Percentiles rank a stretch among this genome's conserved stretches.
phyloP scores from a whole-genome alignment of 225 moss, liverwort and hornwort species.

The Thuidium tamariscinum region DNA sequence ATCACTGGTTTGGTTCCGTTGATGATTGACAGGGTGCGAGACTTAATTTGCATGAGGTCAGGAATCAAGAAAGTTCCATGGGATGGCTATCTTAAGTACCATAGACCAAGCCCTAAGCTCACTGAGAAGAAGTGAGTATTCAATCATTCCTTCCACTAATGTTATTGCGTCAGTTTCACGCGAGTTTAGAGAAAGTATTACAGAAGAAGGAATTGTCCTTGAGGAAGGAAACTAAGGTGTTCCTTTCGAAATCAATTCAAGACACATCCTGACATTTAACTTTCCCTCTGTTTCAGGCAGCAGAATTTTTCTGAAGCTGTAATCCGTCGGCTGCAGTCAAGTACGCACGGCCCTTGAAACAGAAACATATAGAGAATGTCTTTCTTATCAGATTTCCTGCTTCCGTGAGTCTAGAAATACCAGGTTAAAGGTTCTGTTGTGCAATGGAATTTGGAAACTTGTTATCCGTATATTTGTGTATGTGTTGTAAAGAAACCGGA shows the following conservation, averaged over 20 bases:
- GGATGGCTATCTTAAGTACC: constrained; percentile 97
- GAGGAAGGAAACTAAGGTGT: neutral
- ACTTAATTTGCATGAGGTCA: constrained; percentile 62
- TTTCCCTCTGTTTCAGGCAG: constrained; percentile 21
- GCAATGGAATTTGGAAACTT: constrained; percentile 11
- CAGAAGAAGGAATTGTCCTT: neutral
- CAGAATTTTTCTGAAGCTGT: constrained; percentile 53
- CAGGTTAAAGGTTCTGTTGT: neutral
- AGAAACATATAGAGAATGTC: neutral
- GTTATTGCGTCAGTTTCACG: neutral
- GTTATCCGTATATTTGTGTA: neutral
- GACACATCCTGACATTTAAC: neutral
- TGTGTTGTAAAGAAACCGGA: neutral
- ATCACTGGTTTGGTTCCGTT: neutral
- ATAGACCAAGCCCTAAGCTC: constrained; percentile 87
- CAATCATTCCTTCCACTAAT: neutral
- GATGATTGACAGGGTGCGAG: constrained; percentile 58
- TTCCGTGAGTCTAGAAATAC: neutral
- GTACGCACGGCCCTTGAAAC: neutral
- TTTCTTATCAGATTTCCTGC: neutral
- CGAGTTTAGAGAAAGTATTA: neutral
- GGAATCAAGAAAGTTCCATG: constrained; percentile 95
- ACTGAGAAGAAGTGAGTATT: constrained; percentile 75
- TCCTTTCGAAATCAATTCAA: neutral
- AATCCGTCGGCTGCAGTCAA: constrained; percentile 38